Percentiles rank a stretch among this genome's conserved stretches.
Conservation (phyloP, 169 alveolate species). For the Plasmodium gonderi region DNA sequence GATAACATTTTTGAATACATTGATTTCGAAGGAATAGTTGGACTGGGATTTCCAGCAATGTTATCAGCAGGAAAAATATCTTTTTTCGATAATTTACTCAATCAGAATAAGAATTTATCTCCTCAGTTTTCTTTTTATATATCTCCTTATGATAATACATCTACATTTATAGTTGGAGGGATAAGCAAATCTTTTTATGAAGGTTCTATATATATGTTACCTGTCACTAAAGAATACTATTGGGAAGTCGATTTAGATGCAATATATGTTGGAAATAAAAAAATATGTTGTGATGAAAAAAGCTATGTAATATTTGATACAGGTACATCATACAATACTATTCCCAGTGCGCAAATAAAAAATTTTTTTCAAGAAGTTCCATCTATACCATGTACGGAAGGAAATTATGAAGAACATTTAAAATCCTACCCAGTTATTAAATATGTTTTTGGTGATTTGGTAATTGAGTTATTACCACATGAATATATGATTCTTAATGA, state of each 20-base stretch:
- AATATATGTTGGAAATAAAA: slow-evolving; percentile 86
- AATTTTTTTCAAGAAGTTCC: slow-evolving; percentile 74
- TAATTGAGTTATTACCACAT: slow-evolving; percentile 73
- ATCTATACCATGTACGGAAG: slow-evolving; percentile 37
- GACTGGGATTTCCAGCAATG: slow-evolving; percentile 91
- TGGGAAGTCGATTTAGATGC: slow-evolving; percentile 91
- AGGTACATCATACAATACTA: slow-evolving; percentile 90
- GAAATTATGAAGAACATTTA: slow-evolving; percentile 48
- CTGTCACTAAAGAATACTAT: slow-evolving; percentile 90
- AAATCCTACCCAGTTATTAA: slow-evolving; percentile 79
- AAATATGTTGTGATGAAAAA: slow-evolving; percentile 87
- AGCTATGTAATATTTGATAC: slow-evolving; percentile 89
- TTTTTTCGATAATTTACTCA: slow-evolving; percentile 85
- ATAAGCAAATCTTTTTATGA: slow-evolving; percentile 84
- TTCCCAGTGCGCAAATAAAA: slow-evolving; percentile 84
- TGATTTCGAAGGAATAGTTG: slow-evolving; percentile 91
- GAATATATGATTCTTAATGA: slow-evolving; percentile 78
- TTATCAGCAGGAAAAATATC: slow-evolving; percentile 86
- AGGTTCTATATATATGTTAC: slow-evolving; percentile 87
- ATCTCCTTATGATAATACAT: slow-evolving; percentile 76
- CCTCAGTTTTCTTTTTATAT: slow-evolving; percentile 89
- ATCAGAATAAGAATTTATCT: slow-evolving; percentile 77
- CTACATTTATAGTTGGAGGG: slow-evolving; percentile 81
- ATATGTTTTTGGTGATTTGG: slow-evolving; percentile 79
- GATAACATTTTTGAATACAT: slow-evolving; percentile 83